A percentile compares a stretch with the other conserved stretches of the same genome.
Evolutionary conservation across 169 alveolate genomes (phyloP).

Genomic region (Perkinsus olseni): DNA sequence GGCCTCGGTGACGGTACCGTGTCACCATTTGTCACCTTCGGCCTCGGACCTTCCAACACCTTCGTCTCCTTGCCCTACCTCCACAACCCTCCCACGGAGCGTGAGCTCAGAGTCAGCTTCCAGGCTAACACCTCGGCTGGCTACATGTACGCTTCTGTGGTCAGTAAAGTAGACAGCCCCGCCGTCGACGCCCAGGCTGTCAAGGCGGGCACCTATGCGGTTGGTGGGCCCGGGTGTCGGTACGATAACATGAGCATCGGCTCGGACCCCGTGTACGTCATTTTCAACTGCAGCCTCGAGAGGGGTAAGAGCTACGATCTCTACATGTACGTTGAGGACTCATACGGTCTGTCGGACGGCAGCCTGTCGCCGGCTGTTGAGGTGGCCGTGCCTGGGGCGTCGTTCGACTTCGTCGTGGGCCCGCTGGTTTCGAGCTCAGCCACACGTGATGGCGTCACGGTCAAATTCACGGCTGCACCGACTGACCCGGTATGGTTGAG

Average conservation of each 20-base stretch:
- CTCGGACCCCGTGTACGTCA: neutral
- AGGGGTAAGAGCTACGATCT: neutral
- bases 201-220: conserved; percentile 10
- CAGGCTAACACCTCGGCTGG: neutral
- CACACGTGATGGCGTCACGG: neutral
- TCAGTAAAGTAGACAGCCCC: neutral
- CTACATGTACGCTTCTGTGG: neutral
- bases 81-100: neutral
- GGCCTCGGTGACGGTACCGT: conserved; percentile 5
- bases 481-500: neutral
- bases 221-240: conserved; percentile 9
- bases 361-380: neutral
- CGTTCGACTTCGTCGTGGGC: neutral
- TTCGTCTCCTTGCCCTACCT: neutral
- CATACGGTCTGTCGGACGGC: neutral
- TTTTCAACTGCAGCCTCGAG: neutral
- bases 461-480: neutral
- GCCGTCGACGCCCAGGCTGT: neutral
- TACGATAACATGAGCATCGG: neutral
- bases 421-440: neutral
- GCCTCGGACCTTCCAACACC: neutral
- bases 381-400: neutral
- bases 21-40: neutral
- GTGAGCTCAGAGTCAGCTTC: neutral
- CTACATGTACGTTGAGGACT: conserved; percentile 12